Percentiles rank a stretch among this genome's conserved stretches.
phyloP scores from a whole-genome alignment of 2,329 filamentous ascomycete species.

The Xylariaceae sp. region DNA sequence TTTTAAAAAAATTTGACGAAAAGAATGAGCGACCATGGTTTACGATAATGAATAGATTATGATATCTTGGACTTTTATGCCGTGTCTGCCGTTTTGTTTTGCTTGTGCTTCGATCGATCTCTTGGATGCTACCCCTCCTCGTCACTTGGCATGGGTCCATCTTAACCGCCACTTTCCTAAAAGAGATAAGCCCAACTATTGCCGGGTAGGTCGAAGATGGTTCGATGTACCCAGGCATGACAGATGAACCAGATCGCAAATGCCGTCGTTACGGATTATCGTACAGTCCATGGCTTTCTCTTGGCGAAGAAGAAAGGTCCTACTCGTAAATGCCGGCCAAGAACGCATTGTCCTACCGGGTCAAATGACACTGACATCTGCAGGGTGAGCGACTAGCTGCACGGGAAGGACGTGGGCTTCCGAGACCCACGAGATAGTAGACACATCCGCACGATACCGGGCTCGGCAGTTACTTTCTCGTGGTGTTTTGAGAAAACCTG shows the following conservation, averaged over 20 bases:
- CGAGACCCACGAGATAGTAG: not conserved
- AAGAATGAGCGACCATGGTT: not conserved
- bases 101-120: not conserved
- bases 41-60: not conserved
- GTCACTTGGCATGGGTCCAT: conserved; percentile 3
- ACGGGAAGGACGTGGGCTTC: not conserved
- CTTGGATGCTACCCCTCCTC: not conserved
- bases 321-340: not conserved
- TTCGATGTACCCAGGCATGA: no score
- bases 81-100: not conserved
- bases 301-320: not conserved
- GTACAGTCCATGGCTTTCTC: not conserved
- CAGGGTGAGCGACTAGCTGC: not conserved
- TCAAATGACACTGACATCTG: not conserved
- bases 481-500: no score
- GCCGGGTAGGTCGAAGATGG: no score
- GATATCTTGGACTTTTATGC: not conserved
- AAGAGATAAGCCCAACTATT: conserved; percentile 8
- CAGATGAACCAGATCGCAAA: no score
- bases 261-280: no score
- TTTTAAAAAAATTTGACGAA: not conserved
- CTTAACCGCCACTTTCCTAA: conserved; percentile 7
- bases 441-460: not conserved
- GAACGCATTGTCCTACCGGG: not conserved
- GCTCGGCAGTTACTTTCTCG: no score